A percentile compares a stretch with the other conserved stretches of the same genome.
These are phyloP conservation scores for Lenzites betulinus DNA, from an alignment of 768 basidiomycete genomes.

Conservation along the genomic window DNA sequence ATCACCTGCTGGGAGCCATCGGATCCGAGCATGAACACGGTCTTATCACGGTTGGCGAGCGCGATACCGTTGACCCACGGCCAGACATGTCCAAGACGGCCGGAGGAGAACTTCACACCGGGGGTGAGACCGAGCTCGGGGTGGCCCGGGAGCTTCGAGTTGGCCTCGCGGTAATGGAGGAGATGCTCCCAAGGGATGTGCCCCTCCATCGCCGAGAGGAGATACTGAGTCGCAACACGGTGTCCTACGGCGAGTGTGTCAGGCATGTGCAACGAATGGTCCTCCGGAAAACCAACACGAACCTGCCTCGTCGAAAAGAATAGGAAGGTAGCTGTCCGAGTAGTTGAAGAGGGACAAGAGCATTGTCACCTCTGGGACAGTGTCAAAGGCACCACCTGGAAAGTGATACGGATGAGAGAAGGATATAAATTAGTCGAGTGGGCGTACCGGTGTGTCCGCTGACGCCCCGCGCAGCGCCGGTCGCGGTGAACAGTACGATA, in stretches of 20 bases:
- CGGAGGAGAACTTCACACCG: conserved; percentile 92
- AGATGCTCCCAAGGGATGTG: conserved; percentile 72
- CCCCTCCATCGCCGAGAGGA: conserved; percentile 78
- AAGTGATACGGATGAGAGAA: not conserved
- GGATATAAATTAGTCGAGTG: not conserved
- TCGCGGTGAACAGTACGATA: conserved; percentile 84
- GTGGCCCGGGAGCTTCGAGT: conserved; percentile 86
- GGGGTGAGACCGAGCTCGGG: conserved; percentile 89
- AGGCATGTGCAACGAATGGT: conserved; percentile 3
- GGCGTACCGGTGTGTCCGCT: conserved; percentile 78
- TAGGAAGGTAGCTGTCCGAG: conserved; percentile 62
- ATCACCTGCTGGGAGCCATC: conserved; percentile 79
- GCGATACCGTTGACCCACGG: conserved; percentile 85
- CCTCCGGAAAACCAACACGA: conserved; percentile 26
- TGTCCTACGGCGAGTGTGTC: conserved; percentile 53
- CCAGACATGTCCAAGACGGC: conserved; percentile 93
- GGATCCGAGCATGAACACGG: conserved; percentile 81
- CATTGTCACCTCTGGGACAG: conserved; percentile 84
- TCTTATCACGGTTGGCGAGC: conserved; percentile 74
- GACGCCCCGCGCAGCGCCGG: conserved; percentile 82
- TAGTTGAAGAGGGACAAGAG: conserved; percentile 72
- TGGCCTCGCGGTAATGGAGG: conserved; percentile 82
- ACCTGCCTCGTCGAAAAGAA: conserved; percentile 85
- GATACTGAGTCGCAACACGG: conserved; percentile 88
- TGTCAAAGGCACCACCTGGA: conserved; percentile 52